Conservation (phyloP, 2,329 filamentous ascomycete genomes). For the Drechmeria coniospora region DNA sequence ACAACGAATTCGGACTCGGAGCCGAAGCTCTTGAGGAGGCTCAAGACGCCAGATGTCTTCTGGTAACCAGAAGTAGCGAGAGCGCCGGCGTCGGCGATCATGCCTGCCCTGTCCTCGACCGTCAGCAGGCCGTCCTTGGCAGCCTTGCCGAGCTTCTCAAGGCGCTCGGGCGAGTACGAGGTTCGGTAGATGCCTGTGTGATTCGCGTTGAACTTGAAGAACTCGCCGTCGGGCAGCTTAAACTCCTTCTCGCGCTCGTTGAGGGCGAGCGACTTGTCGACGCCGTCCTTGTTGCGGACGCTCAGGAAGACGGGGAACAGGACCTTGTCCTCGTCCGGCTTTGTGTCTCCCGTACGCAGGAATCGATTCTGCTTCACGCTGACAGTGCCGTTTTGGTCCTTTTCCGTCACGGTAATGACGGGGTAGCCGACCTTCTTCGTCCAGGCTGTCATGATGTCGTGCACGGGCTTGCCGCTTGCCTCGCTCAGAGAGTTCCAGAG, state of each 20-base stretch:
- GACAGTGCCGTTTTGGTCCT: slow-evolving; percentile 52
- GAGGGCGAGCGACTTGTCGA: slow-evolving; percentile 42
- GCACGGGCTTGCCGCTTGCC: slow-evolving; percentile 81
- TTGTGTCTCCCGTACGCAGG: slow-evolving; percentile 80
- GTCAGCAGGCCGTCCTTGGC: slow-evolving; percentile 57
- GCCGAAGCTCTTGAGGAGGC: slow-evolving; percentile 70
- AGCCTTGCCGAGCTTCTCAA: slow-evolving; percentile 75
- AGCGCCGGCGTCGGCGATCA: slow-evolving; percentile 86
- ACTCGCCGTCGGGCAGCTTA: slow-evolving; percentile 64
- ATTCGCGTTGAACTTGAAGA: slow-evolving; percentile 94
- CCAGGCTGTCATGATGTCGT: slow-evolving; percentile 88
- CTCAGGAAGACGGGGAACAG: slow-evolving; percentile 84
- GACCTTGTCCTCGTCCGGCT: slow-evolving; percentile 78
- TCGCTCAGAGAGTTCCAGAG: slow-evolving; percentile 79
- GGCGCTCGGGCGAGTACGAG: slow-evolving; percentile 67
- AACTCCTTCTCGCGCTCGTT: slow-evolving; percentile 54
- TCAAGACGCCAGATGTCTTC: slow-evolving; percentile 79
- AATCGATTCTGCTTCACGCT: slow-evolving; percentile 91
- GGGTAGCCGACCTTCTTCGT: slow-evolving; percentile 93
- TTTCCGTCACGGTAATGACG: slow-evolving; percentile 65
- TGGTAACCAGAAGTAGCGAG: slow-evolving; percentile 83
- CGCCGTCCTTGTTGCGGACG: slow-evolving; percentile 66
- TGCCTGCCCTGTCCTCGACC: slow-evolving; percentile 84
- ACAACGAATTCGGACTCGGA: slow-evolving; percentile 81
- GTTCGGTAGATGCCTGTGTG: slow-evolving; percentile 89